Evolutionary conservation across 2,329 filamentous ascomycete genomes (phyloP), one percentile per base, ranked within the genome.

Genomic region (Metarhizium humberi): DNA sequence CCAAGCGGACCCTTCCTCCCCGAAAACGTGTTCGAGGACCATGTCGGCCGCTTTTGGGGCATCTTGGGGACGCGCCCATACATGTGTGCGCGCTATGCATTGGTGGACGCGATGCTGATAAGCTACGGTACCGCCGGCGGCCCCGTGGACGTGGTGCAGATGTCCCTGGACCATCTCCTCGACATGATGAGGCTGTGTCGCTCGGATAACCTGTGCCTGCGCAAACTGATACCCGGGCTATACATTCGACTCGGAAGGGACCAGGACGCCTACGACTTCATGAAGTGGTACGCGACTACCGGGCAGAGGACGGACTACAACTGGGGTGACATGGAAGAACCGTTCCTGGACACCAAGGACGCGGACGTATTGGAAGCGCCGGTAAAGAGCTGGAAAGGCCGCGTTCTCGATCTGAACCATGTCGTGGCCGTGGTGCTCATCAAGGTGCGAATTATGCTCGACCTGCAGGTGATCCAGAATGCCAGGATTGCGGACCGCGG

Each of bases 241-340:
- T 68, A 74, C 55, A 61, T 82, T 16, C 72, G 77, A 3, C 66
- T 81, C 5, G 69, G 70, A 16, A 66, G 61, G 43, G 78, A 81
- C 54, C 76, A 80, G 60, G 75, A 76, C 20, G 73, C 69, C 60
- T 78, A 77, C 56, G 71, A 75, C 53, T 75, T 75, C 43, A 50
- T 69, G 3, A 72, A 68, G 59, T 70, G 67, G 65, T 70, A 62
- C 57, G 65, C 59, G 0, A 65, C 61, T 0, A 55, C 52, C 2
- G 57, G 53, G 0, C n/a, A 55, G 0, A 57, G 58, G 1, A 6
- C 48, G 0, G 34, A 62, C 14, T 61, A 63, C 18, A 59, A 62
- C 43, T 64, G 59, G 59, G 55, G 42, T 0, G 30, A 66, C 45
- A 55, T 57, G 53, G 46, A 46, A 4, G 25, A 57, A 7, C 61